Base-by-base conservation (phyloP, 345 rosid genomes). In the Noccaea bulbosa region DNA sequence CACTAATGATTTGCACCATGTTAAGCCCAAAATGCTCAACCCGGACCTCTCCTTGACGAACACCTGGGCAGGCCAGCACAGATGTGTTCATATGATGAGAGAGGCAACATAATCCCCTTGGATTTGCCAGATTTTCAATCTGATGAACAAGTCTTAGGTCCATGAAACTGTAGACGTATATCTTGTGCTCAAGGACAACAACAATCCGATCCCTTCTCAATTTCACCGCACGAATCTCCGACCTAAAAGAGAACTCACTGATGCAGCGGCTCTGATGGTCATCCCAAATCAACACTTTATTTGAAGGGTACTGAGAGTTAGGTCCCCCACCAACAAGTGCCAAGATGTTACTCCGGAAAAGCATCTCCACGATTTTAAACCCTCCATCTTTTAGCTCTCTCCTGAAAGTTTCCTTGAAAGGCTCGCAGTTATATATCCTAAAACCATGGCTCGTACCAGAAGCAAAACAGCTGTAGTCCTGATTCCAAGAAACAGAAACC, bases 11-110 rank as follows among this genome's bases (percentile, higher is more conserved):
- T 69, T 87, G 88, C 15, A 83, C 83, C 81, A 87, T 82, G 70
- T 89, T 87, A 67, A 88, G 82, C 57, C 96, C 96, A 57, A 87
- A 93, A 75, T 91, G 97, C 62, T 86, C 92, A 37, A 90, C 74
- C 48, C 90, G 85, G 75, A 93, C 83, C 80, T 88, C 93, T 32
- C 97, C 97, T 55, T 85, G 82, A 38, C 80, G 87, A 74, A 89
- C 86, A 73, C 97, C 96, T 0, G 86, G 96, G 78, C 96, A 90
- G 53, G 97, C 98, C 71, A 93, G 82, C 59, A 90, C 96, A 67
- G 80, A 87, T 39, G 97, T 80, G 57, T 83, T 87, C 12, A 83
- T 68, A 62, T 84, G 82, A 70, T 90, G 92, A 70, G 98, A 93
- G 71, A 93, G 94, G 76, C 86, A 87, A 78, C 98, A 93, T 4